Conservation (phyloP, 805 yeast species). For the Diddensiella santjacobensis region DNA sequence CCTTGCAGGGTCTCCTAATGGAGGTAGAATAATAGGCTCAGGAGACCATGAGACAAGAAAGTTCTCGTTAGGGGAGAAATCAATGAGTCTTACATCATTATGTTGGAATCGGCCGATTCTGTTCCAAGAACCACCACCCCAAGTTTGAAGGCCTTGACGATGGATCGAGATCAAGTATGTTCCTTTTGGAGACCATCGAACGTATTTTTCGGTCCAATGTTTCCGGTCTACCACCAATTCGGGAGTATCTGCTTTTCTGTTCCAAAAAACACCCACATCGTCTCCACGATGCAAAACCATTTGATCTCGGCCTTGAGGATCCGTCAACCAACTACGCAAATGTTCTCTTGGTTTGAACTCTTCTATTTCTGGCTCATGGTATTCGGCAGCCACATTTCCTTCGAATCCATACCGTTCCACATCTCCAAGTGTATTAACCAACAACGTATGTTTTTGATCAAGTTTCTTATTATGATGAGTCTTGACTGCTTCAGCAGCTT, state of each 20-base stretch:
- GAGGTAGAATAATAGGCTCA: slow-evolving; percentile 70
- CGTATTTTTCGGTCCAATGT: slow-evolving; percentile 83
- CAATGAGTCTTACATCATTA: slow-evolving; percentile 82
- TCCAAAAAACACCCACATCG: slow-evolving; percentile 83
- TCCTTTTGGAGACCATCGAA: slow-evolving; percentile 92
- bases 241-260: slow-evolving; percentile 64
- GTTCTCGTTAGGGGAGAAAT: slow-evolving; percentile 89
- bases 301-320: slow-evolving; percentile 87
- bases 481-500: slow-evolving; percentile 75
- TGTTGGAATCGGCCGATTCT: slow-evolving; percentile 77
- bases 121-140: slow-evolving; percentile 87
- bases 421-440: slow-evolving; percentile 77
- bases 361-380: slow-evolving; percentile 67
- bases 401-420: slow-evolving; percentile 74
- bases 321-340: slow-evolving; percentile 87
- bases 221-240: slow-evolving; percentile 73
- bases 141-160: slow-evolving; percentile 89
- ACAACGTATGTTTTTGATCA: slow-evolving; percentile 87
- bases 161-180: slow-evolving; percentile 82
- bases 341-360: slow-evolving; percentile 74
- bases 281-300: slow-evolving; percentile 75
- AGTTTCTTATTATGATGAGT: slow-evolving; percentile 83
- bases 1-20: slow-evolving; percentile 54
- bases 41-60: slow-evolving; percentile 88
- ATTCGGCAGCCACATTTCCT: slow-evolving; percentile 52